Evolutionary conservation across 805 yeast species (phyloP).

Genomic region (Pichia phayaonensis): DNA sequence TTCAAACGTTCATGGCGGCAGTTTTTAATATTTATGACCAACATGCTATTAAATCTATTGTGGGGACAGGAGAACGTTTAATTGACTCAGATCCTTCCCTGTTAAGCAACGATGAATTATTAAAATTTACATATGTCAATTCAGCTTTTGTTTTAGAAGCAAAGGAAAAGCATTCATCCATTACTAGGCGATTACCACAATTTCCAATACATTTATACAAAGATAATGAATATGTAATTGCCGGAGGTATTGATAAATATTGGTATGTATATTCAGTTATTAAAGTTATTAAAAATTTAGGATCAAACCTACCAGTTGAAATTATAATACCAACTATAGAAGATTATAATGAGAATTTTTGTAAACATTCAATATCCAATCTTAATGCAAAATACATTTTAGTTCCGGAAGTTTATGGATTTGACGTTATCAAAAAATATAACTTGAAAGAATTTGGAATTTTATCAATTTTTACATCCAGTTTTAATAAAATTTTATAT

Average conservation of each 20-base stretch:
- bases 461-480: conserved; percentile 35
- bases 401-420: not conserved
- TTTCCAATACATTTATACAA: not conserved
- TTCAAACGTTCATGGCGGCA: not conserved
- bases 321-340: conserved; percentile 63
- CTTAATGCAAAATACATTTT: not conserved
- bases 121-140: not conserved
- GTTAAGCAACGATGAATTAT: not conserved
- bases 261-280: conserved; percentile 24
- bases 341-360: conserved; percentile 69
- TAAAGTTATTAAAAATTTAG: conserved; percentile 51
- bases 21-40: not conserved
- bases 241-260: not conserved
- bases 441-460: not conserved
- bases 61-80: not conserved
- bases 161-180: not conserved
- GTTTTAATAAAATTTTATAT: conserved; percentile 39
- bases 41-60: not conserved
- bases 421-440: not conserved
- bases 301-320: conserved; percentile 69
- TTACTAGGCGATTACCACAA: not conserved
- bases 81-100: not conserved
- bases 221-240: not conserved
- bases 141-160: not conserved
- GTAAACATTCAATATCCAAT: conserved; percentile 44